These are phyloP conservation scores for Teunomyces lycoperdinae DNA, from an alignment of 805 yeast species.

Conservation along the genomic window DNA sequence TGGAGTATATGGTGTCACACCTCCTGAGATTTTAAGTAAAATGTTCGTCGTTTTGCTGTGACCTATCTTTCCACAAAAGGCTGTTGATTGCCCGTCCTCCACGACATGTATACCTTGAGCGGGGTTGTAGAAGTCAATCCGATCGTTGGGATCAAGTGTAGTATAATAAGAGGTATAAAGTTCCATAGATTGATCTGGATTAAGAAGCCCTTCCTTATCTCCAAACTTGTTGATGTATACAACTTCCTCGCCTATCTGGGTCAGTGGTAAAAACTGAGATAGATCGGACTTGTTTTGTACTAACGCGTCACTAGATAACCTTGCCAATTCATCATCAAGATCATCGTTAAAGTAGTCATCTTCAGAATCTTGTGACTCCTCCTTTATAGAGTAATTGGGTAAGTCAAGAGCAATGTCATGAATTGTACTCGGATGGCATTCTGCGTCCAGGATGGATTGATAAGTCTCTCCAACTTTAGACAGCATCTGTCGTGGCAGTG, in stretches of 20 bases:
- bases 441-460: neutral
- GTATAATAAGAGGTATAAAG: constrained; percentile 40
- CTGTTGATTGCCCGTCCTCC: neutral
- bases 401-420: neutral
- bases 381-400: neutral
- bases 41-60: constrained; percentile 13
- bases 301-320: constrained; percentile 7
- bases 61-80: constrained; percentile 12
- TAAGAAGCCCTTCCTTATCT: constrained; percentile 39
- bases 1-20: neutral
- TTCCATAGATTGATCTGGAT: constrained; percentile 33
- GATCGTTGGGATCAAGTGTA: constrained; percentile 18
- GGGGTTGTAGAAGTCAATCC: constrained; percentile 8
- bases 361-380: constrained; percentile 6
- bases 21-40: neutral
- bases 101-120: constrained; percentile 4
- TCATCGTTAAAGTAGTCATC: constrained; percentile 18
- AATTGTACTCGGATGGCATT: neutral
- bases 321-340: constrained; percentile 21
- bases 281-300: neutral
- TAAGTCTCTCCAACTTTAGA: neutral
- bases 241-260: constrained; percentile 11
- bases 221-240: constrained; percentile 18
- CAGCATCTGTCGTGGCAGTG: neutral
- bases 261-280: neutral